phyloP scores from a whole-genome alignment of 108 stramenopile species.

The Licmophora abbreviata region DNA sequence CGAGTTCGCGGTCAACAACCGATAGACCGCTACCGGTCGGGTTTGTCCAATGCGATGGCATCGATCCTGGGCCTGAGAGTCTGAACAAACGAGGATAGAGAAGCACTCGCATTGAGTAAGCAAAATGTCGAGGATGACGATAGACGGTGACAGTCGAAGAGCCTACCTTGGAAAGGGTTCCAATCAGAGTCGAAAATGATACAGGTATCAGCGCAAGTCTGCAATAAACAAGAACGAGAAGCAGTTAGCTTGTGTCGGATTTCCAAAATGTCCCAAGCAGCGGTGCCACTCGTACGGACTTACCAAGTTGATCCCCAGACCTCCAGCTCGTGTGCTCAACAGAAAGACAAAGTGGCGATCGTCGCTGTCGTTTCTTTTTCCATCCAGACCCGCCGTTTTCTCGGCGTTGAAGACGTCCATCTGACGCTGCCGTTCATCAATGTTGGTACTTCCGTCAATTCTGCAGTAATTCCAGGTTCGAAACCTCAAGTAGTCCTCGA shows the following conservation, averaged over 20 bases:
- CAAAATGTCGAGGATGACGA: neutral
- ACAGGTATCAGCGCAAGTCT: conserved; percentile 87
- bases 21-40: conserved; percentile 90
- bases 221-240: neutral
- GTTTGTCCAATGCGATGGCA: conserved; percentile 92
- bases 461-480: conserved; percentile 86
- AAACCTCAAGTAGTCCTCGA: conserved; percentile 90
- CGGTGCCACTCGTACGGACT: conserved; percentile 8
- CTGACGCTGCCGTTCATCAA: conserved; percentile 90
- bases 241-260: neutral
- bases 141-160: neutral
- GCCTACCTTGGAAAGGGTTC: conserved; percentile 95
- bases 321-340: conserved; percentile 94
- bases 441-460: conserved; percentile 94
- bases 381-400: conserved; percentile 57
- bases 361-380: conserved; percentile 53
- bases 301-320: conserved; percentile 91
- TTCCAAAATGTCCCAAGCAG: too few relatives aligned
- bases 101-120: neutral
- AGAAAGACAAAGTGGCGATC: conserved; percentile 88
- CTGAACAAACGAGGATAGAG: conserved; percentile 8
- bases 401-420: conserved; percentile 93
- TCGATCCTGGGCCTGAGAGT: conserved; percentile 91
- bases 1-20: conserved; percentile 88
- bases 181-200: conserved; percentile 98